These are phyloP conservation scores for Hippophae gyantsensis DNA, from an alignment of 306 rosid genomes.

Conservation along the genomic window DNA sequence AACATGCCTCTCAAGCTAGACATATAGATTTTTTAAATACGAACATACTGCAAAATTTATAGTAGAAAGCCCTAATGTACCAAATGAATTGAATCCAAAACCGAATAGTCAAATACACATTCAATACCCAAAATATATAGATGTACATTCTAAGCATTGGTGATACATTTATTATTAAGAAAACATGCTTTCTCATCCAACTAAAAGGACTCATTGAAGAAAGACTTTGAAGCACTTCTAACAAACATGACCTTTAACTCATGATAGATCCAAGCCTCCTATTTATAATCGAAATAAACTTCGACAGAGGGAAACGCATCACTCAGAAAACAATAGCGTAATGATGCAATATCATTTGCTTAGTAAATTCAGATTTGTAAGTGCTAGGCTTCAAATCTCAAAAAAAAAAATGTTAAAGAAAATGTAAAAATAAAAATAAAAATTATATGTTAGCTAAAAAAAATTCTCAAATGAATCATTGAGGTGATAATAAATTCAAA, in stretches of 20 bases:
- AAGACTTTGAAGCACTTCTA: constrained; percentile 4
- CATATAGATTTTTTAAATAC: constrained; percentile 5
- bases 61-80: not conserved
- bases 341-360: constrained; percentile 11
- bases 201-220: not conserved
- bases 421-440: no score
- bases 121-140: not conserved
- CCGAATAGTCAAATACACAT: not conserved
- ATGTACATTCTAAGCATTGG: not conserved
- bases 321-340: constrained; percentile 3
- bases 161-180: constrained; percentile 5
- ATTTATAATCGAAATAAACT: no score
- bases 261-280: not conserved
- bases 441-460: no score
- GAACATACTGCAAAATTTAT: not conserved
- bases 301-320: not conserved
- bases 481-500: no score
- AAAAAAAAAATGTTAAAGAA: not conserved
- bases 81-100: not conserved
- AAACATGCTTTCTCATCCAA: not conserved
- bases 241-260: constrained; percentile 7
- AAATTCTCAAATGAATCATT: no score
- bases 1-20: not conserved
- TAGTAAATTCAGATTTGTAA: constrained; percentile 63
- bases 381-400: constrained; percentile 43